A percentile compares a stretch with the other conserved stretches of the same genome.
phyloP scores from a whole-genome alignment of 116 monocot species.

The Dioscorea cayenensis region DNA sequence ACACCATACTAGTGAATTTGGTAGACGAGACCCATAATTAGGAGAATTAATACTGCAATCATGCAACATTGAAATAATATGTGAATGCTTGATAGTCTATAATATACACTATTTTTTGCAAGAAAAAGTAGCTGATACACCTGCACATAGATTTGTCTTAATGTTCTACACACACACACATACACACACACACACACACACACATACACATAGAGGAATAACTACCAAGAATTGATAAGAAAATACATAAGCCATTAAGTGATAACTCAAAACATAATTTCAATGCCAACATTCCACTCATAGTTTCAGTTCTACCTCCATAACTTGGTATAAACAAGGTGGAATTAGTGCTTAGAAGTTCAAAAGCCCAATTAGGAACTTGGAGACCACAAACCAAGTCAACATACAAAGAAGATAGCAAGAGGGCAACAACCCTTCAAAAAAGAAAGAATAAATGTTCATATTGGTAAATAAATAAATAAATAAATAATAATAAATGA shows the following conservation, averaged over 20 bases:
- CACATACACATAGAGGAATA: neutral
- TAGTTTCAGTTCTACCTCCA: slow-evolving; percentile 23
- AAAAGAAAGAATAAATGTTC: neutral
- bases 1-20: slow-evolving; percentile 65
- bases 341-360: slow-evolving; percentile 43
- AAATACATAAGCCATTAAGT: neutral
- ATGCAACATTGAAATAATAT: slow-evolving; percentile 17
- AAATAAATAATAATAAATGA: neutral
- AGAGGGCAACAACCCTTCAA: slow-evolving; percentile 58
- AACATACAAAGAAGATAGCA: slow-evolving; percentile 52
- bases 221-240: no score
- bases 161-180: neutral
- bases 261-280: neutral
- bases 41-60: slow-evolving; percentile 68
- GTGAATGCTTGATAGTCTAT: neutral
- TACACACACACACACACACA: no score
- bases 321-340: slow-evolving; percentile 14
- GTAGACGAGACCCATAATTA: slow-evolving; percentile 42
- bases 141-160: neutral
- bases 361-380: slow-evolving; percentile 77
- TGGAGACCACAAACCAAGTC: slow-evolving; percentile 68
- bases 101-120: neutral
- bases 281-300: slow-evolving; percentile 12
- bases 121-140: neutral
- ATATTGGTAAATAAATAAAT: neutral